phyloP scores from a whole-genome alignment of 2,329 filamentous ascomycete species.

The Myriosclerotinia curreyana region DNA sequence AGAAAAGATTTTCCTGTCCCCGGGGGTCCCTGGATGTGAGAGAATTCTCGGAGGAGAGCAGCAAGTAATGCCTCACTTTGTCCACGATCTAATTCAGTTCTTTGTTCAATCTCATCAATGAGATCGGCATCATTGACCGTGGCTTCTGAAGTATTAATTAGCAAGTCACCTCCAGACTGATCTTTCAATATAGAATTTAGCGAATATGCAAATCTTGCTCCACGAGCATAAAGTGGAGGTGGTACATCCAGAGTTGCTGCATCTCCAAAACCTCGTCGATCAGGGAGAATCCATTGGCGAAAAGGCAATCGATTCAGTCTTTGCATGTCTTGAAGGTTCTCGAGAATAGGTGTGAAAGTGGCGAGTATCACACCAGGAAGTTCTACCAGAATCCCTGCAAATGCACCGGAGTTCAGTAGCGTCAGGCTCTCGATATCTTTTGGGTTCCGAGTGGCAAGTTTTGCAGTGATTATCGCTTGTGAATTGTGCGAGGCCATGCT shows the following conservation, averaged over 20 bases:
- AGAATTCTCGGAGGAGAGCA: conserved; percentile 44
- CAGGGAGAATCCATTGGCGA: conserved; percentile 15
- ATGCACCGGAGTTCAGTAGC: not conserved
- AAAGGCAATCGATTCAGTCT: conserved; percentile 2
- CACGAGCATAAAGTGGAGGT: conserved; percentile 30
- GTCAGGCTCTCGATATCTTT: conserved; percentile 8
- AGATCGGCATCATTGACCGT: conserved; percentile 22
- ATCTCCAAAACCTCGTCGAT: conserved; percentile 1
- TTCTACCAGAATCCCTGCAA: not conserved
- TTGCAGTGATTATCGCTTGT: not conserved
- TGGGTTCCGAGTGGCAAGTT: not conserved
- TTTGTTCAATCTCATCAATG: conserved; percentile 27
- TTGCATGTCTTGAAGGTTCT: conserved; percentile 19
- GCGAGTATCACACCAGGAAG: conserved; percentile 12
- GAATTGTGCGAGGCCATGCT: not conserved
- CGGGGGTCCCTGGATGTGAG: conserved; percentile 38
- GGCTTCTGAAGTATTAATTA: conserved; percentile 3
- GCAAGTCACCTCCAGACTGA: conserved; percentile 22
- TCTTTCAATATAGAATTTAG: conserved; percentile 27
- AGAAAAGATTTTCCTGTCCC: conserved; percentile 37
- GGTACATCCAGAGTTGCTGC: conserved; percentile 23
- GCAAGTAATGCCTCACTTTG: conserved; percentile 43
- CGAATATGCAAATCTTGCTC: conserved; percentile 22
- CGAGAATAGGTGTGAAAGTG: conserved; percentile 13
- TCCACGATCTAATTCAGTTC: conserved; percentile 30